phyloP scores from a whole-genome alignment of 1,284 basidiomycete species.

The Earliella scabrosa region DNA sequence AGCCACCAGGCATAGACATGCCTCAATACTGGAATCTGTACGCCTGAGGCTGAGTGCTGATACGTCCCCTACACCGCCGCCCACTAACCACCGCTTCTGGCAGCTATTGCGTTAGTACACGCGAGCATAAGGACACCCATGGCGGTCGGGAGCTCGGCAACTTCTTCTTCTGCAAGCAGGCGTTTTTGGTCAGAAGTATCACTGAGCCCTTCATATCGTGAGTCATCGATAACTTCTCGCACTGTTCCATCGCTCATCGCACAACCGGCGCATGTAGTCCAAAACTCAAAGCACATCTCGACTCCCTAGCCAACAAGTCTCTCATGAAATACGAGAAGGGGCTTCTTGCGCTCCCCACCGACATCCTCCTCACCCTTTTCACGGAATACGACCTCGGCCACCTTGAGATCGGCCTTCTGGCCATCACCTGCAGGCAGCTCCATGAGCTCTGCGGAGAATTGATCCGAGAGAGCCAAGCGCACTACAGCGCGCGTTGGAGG shows the following conservation, averaged over 20 bases:
- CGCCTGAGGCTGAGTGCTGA: too few relatives aligned
- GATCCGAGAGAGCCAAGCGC: background rate
- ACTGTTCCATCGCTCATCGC: too few relatives aligned
- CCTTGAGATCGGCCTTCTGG: background rate
- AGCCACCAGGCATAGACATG: too few relatives aligned
- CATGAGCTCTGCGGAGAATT: background rate
- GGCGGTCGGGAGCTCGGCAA: background rate
- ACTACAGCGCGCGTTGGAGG: background rate
- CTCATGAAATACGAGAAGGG: background rate
- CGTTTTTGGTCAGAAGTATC: conserved; percentile 4
- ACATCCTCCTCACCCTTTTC: background rate
- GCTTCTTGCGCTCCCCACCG: conserved; percentile 10
- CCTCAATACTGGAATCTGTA: too few relatives aligned
- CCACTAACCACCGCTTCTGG: too few relatives aligned
- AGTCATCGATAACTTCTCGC: too few relatives aligned
- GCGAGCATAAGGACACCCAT: background rate
- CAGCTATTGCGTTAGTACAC: background rate
- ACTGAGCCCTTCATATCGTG: background rate
- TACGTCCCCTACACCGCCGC: too few relatives aligned
- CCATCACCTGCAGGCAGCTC: background rate
- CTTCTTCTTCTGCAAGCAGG: background rate
- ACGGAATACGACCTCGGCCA: background rate
- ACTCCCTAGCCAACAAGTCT: too few relatives aligned
- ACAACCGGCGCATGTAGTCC: conserved; percentile 1
- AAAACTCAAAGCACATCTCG: background rate